A percentile compares a stretch with the other conserved stretches of the same genome.
phyloP scores from a whole-genome alignment of 768 basidiomycete species.

The Boletus bicolor region DNA sequence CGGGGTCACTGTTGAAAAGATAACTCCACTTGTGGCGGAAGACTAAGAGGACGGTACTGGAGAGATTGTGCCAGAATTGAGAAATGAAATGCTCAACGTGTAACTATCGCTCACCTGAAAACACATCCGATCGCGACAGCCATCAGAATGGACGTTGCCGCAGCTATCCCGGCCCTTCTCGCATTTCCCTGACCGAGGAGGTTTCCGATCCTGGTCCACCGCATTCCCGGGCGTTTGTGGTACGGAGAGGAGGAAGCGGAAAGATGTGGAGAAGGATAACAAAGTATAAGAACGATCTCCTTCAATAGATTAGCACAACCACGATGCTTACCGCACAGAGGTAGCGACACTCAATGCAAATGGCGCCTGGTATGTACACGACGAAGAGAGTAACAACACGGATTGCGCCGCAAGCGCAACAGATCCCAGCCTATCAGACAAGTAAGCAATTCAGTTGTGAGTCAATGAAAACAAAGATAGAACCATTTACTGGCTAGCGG shows the following conservation, averaged over 20 bases:
- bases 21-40: constrained; percentile 69
- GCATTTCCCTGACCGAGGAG: constrained; percentile 79
- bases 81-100: background rate
- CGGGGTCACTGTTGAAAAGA: constrained; percentile 68
- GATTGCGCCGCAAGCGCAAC: constrained; percentile 84
- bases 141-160: constrained; percentile 62
- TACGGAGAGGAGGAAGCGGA: background rate
- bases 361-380: constrained; percentile 79
- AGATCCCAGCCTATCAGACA: constrained; percentile 62
- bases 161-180: constrained; percentile 65
- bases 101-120: constrained; percentile 47
- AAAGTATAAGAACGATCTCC: background rate
- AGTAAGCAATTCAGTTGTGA: constrained; percentile 4
- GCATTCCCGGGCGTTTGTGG: background rate
- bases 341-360: constrained; percentile 79
- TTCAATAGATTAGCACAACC: background rate
- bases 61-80: background rate
- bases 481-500: constrained; percentile 47
- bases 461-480: background rate
- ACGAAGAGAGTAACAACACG: constrained; percentile 73
- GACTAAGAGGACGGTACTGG: constrained; percentile 50
- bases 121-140: constrained; percentile 61
- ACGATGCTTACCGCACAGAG: constrained; percentile 66
- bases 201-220: constrained; percentile 68
- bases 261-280: background rate